Evolutionary conservation across 2,329 filamentous ascomycete genomes (phyloP), one percentile per base, ranked within the genome.

Genomic region (Sporothrix pallida): DNA sequence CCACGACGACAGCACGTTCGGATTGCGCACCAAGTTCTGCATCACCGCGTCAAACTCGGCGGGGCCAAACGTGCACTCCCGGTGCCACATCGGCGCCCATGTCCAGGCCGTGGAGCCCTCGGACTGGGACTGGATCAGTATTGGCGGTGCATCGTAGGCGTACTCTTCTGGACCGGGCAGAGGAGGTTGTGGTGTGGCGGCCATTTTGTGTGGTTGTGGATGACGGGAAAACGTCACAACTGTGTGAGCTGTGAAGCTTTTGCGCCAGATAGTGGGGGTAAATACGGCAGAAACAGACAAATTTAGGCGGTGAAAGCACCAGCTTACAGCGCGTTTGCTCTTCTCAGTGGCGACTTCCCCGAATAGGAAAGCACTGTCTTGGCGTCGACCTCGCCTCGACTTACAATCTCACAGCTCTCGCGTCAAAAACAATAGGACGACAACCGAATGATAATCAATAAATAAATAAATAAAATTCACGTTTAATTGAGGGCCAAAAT

Each of bases 1-100:
- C 86, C 92, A 92, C 17, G 87, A 90, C 0, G 92, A 93, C 76
- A 93, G 94, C 81, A 94, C 85, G 77, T 96, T 95, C 0, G 93
- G 93, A 78, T 95, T 95, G 77, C 87, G 87, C 76, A 95, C 88
- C 73, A 95, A 84, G 78, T 95, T 93, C 77, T 89, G 82, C 89
- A 94, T 93, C 69, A 92, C 90, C 56, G 86, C 81, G 74, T 85
- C 82, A 80, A 94, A 95, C 72, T 89, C 84, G 44, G 86, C 84
- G 0, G 90, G 86, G 17, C 86, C 82, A 79, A 94, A 95, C 13
- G 84, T 85, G 80, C 92, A 93, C 26, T 77, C 79, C 76, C 89
- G 86, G 75, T 82, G 83, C 77, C 86, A 87, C 74, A 90, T 82
- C 62, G 88, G 88, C 70, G 83, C 82, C 89, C 89, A 91, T 3